Evolutionary conservation across 2,329 filamentous ascomycete species (phyloP).

Genomic region (Curvularia sp.): DNA sequence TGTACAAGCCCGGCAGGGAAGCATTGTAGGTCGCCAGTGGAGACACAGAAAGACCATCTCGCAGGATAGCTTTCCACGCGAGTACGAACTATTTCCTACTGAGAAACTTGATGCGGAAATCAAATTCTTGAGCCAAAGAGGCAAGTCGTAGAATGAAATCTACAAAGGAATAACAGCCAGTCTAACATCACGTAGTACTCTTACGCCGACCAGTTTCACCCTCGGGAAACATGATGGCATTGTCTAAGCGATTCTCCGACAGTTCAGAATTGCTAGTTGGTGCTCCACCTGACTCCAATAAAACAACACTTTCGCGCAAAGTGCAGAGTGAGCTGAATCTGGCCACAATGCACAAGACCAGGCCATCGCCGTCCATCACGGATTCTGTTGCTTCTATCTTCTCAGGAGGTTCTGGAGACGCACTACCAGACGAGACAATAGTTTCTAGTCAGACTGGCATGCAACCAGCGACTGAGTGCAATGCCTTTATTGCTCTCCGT

Average conservation of each 20-base stretch:
- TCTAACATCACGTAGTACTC: constrained; percentile 27
- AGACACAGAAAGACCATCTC: constrained; percentile 29
- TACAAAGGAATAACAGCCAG: neutral
- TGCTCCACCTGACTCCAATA: constrained; percentile 35
- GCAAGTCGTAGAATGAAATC: constrained; percentile 21
- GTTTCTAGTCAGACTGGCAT: constrained; percentile 7
- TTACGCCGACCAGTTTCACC: constrained; percentile 46
- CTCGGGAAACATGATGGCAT: constrained; percentile 49
- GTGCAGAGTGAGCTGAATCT: constrained; percentile 43
- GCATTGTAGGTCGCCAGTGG: constrained; percentile 46
- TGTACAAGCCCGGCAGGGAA: constrained; percentile 53
- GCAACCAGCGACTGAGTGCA: constrained; percentile 33
- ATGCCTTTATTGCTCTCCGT: constrained; percentile 45
- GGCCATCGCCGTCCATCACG: constrained; percentile 10
- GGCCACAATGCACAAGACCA: constrained; percentile 15
- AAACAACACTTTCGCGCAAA: constrained; percentile 36
- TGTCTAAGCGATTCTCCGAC: constrained; percentile 50
- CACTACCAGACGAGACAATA: constrained; percentile 40
- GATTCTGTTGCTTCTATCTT: constrained; percentile 42
- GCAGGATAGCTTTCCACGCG: constrained; percentile 15
- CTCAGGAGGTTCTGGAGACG: constrained; percentile 42
- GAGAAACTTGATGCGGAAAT: constrained; percentile 38
- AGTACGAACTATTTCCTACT: constrained; percentile 23
- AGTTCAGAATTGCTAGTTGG: constrained; percentile 42
- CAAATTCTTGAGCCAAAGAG: constrained; percentile 33